Evolutionary conservation across 2,329 filamentous ascomycete genomes (phyloP).

Genomic region (Microcyclosporella mali): DNA sequence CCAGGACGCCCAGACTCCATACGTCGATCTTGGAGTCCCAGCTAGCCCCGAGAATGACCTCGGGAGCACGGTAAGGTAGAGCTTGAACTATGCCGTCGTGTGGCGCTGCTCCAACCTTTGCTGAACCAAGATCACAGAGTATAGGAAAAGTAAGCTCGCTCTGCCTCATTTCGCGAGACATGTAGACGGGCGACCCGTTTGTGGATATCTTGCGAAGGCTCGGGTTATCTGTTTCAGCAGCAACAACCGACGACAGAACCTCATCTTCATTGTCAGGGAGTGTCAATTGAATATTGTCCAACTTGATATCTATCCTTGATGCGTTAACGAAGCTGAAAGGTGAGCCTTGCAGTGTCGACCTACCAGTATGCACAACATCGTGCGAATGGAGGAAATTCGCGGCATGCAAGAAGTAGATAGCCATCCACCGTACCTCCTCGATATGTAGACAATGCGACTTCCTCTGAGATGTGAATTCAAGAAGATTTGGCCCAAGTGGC

Average conservation of each 20-base stretch:
- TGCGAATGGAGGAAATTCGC: conserved; percentile 3
- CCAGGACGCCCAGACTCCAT: conserved; percentile 15
- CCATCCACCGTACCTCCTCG: conserved; percentile 3
- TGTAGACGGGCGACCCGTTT: not conserved
- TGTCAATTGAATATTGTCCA: conserved; percentile 5
- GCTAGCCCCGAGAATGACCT: conserved; percentile 15
- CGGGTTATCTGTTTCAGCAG: not conserved
- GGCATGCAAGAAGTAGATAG: conserved; percentile 4
- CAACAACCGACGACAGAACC: not conserved
- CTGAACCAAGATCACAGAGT: conserved; percentile 4
- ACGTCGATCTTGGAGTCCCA: conserved; percentile 19
- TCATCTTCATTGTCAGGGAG: conserved; percentile 1
- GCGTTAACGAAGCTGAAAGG: not conserved
- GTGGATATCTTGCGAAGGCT: not conserved
- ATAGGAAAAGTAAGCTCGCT: conserved; percentile 3
- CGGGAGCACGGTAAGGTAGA: conserved; percentile 8
- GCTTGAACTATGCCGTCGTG: not conserved
- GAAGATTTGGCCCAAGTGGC: conserved; percentile 3
- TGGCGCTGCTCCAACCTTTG: not conserved
- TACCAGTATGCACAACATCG: conserved; percentile 5
- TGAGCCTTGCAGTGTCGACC: not conserved
- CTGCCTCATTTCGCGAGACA: conserved; percentile 4
- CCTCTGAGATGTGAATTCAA: not conserved
- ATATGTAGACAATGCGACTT: not conserved
- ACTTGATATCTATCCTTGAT: conserved; percentile 3